Base-by-base conservation (phyloP, 495 filamentous ascomycete species). In the Hyaloscypha bicolor region DNA sequence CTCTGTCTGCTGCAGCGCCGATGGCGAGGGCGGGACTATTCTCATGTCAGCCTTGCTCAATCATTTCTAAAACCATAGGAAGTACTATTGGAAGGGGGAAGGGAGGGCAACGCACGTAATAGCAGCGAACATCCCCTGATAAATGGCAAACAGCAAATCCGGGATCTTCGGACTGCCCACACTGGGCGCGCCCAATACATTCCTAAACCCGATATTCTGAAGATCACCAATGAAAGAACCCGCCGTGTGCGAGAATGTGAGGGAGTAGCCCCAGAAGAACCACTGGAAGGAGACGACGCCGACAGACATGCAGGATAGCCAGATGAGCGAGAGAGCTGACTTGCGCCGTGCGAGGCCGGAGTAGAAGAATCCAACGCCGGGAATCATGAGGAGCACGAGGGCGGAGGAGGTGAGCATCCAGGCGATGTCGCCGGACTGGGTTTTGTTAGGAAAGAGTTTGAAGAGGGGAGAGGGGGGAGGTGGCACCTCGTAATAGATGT, bases 181-280 rank as follows among this genome's bases (percentile, higher is more conserved):
- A 4, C 89, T 93, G 16, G 92, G 91, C 37, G 84, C 83, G 56
- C 78, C 95, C 39, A 98, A 80, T 9, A 94, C 90, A 78, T 91
- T 85, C 72, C 80, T 89, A 67, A 97, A 89, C 11, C 92, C 95
- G 73, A 99, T 87, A 80, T 99, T 96, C 57, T 83, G 76, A 14
- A 98, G 81, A 71, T 94, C 83, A 29, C 95, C 95, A 70, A 99
- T 94, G 79, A 84, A 99, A 53, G 79, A 83, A 60, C 90, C 90
- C 19, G 91, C 92, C 11, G 86, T 82, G 76, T 96, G 92, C 31
- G 92, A 95, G 82, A 97, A 99, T 48, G 93, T 86, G 33, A 98
- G 82, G 5, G 93, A 96, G 77, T 96, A 98, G 33, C 95, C 95
- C 95, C 94, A 98, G 83, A 99, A 96, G 83, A 97, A 99, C 94